These are phyloP conservation scores for Chenopodium formosanum DNA, from an alignment of 148 eudicot genomes.

Conservation along the genomic window DNA sequence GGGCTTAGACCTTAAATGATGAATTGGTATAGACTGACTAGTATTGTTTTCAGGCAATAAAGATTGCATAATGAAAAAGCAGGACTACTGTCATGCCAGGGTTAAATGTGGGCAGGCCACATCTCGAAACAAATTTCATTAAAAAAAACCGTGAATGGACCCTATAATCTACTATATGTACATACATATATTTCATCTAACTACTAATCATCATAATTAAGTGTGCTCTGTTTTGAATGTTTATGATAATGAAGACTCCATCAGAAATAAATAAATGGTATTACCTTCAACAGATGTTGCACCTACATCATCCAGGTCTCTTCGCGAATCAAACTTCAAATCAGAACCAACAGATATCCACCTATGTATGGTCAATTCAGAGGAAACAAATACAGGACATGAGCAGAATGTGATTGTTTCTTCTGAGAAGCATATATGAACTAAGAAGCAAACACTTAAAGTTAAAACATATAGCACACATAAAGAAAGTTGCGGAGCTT, in stretches of 20 bases:
- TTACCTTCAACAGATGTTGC: slow-evolving; percentile 82
- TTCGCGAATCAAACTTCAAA: slow-evolving; percentile 89
- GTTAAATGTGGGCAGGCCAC: neutral
- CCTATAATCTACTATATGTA: neutral
- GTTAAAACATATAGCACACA: slow-evolving; percentile 3
- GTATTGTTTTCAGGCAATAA: neutral
- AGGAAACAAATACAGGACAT: slow-evolving; percentile 28
- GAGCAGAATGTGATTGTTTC: slow-evolving; percentile 13
- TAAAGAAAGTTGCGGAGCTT: neutral
- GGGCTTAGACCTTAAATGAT: neutral
- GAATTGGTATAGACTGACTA: neutral
- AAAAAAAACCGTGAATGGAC: neutral
- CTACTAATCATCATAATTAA: neutral
- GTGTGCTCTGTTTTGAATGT: neutral
- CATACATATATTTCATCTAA: too few species aligned
- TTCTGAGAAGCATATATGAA: neutral
- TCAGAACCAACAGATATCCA: slow-evolving; percentile 99
- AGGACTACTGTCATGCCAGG: neutral
- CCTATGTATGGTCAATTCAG: slow-evolving; percentile 48
- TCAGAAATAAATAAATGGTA: neutral
- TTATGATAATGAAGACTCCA: neutral
- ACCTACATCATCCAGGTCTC: slow-evolving; percentile 96
- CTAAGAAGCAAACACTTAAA: neutral
- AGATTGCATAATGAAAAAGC: neutral
- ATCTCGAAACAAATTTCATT: neutral